These are phyloP conservation scores for Fragilaria radians DNA, from an alignment of 108 stramenopile genomes.

Conservation along the genomic window DNA sequence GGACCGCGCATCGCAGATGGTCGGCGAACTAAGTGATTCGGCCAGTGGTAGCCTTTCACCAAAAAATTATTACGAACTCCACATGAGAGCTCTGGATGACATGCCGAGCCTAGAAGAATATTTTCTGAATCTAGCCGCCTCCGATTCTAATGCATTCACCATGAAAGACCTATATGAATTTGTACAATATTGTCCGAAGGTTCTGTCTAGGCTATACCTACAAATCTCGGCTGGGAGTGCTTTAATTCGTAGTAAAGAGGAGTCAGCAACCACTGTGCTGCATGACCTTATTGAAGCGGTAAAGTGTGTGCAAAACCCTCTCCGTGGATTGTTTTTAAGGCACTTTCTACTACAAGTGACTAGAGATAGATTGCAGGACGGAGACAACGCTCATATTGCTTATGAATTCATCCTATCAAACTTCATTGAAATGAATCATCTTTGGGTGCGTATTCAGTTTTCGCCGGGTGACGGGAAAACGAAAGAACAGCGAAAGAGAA, in stretches of 20 bases:
- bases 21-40: conserved; percentile 88
- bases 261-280: conserved; percentile 73
- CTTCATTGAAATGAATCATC: conserved; percentile 95
- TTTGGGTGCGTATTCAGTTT: conserved; percentile 99
- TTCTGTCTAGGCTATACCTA: conserved; percentile 95
- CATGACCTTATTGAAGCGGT: conserved; percentile 92
- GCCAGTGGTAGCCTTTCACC: conserved; percentile 75
- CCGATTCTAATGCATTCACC: conserved; percentile 38
- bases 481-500: conserved; percentile 79
- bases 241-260: conserved; percentile 83
- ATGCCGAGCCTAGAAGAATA: conserved; percentile 92
- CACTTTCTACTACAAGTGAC: conserved; percentile 89
- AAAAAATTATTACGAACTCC: conserved; percentile 97
- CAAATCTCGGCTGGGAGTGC: conserved; percentile 94
- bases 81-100: conserved; percentile 94
- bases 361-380: conserved; percentile 76
- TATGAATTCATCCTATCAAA: conserved; percentile 92
- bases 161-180: conserved; percentile 87
- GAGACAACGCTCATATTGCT: conserved; percentile 86
- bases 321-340: conserved; percentile 96
- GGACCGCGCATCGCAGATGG: conserved; percentile 83
- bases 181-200: conserved; percentile 90
- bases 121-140: conserved; percentile 42
- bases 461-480: conserved; percentile 66
- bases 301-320: conserved; percentile 98